These are phyloP conservation scores for Biscutella laevigata DNA, from an alignment of 441 rosid genomes.

Conservation along the genomic window DNA sequence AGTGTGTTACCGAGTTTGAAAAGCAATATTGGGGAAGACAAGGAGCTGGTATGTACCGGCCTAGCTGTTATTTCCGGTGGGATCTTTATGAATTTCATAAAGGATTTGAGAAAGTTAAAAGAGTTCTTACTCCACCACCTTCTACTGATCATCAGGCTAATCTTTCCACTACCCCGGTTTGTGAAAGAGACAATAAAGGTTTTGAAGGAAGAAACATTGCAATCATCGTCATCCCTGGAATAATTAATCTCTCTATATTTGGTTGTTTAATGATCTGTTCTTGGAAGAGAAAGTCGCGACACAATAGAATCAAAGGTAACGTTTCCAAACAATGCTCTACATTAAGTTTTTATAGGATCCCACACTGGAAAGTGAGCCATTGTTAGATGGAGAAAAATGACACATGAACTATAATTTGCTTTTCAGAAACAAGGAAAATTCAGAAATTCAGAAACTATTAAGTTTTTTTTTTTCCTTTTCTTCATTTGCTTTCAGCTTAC, in stretches of 20 bases:
- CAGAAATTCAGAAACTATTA: too few relatives aligned
- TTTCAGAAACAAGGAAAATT: too few relatives aligned
- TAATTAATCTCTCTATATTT: constrained; percentile 1
- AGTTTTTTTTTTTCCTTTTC: too few relatives aligned
- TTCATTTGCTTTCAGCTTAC: too few relatives aligned
- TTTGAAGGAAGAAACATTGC: not conserved
- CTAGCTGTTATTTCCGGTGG: constrained; percentile 31
- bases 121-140: not conserved
- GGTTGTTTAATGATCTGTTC: not conserved
- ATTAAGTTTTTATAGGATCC: not conserved
- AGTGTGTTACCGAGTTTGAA: not conserved
- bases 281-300: not conserved
- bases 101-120: not conserved
- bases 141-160: not conserved
- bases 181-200: not conserved
- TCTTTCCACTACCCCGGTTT: not conserved
- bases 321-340: not conserved
- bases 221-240: constrained; percentile 5
- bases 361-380: too few relatives aligned
- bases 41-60: constrained; percentile 22
- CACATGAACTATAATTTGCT: too few relatives aligned
- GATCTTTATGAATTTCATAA: constrained; percentile 12
- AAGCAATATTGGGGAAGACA: not conserved
- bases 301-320: not conserved
- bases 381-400: too few relatives aligned